These are phyloP conservation scores for Pneumocystis canis DNA, from an alignment of 1,139 yeast species.

Conservation along the genomic window DNA sequence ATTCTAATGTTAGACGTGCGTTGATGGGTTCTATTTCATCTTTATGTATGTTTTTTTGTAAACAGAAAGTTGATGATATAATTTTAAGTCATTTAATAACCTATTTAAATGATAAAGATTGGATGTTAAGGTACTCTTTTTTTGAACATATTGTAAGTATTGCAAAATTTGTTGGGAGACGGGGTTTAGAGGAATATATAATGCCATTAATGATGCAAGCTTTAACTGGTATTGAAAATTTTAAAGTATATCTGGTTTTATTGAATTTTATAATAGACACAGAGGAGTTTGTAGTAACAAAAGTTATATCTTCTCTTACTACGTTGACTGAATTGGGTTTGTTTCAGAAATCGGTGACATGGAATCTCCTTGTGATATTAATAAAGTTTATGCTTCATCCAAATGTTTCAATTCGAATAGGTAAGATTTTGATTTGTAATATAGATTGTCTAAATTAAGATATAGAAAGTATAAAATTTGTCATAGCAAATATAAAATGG, in stretches of 20 bases:
- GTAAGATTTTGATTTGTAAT: neutral
- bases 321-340: slow-evolving; percentile 42
- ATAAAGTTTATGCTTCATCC: slow-evolving; percentile 61
- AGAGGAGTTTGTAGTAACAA: slow-evolving; percentile 70
- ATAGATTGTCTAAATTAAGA: neutral
- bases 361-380: slow-evolving; percentile 38
- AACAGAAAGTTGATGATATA: slow-evolving; percentile 74
- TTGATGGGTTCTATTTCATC: slow-evolving; percentile 56
- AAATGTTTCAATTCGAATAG: slow-evolving; percentile 62
- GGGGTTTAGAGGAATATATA: slow-evolving; percentile 74
- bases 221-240: slow-evolving; percentile 32
- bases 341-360: slow-evolving; percentile 33
- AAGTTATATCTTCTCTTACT: slow-evolving; percentile 55
- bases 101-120: slow-evolving; percentile 66
- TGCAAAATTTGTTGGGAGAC: slow-evolving; percentile 66
- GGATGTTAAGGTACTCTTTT: slow-evolving; percentile 53
- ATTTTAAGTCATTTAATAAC: slow-evolving; percentile 83
- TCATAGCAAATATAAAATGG: slow-evolving; percentile 48
- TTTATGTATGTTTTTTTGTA: slow-evolving; percentile 68
- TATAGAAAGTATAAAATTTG: slow-evolving; percentile 46
- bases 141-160: slow-evolving; percentile 63
- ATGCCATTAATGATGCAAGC: slow-evolving; percentile 75
- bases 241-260: neutral
- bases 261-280: slow-evolving; percentile 27
- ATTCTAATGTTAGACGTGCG: slow-evolving; percentile 52